Percentiles rank a stretch among this genome's conserved stretches.
phyloP scores from a whole-genome alignment of 202 grass and related monocot genomes.

The Zizania palustris region DNA sequence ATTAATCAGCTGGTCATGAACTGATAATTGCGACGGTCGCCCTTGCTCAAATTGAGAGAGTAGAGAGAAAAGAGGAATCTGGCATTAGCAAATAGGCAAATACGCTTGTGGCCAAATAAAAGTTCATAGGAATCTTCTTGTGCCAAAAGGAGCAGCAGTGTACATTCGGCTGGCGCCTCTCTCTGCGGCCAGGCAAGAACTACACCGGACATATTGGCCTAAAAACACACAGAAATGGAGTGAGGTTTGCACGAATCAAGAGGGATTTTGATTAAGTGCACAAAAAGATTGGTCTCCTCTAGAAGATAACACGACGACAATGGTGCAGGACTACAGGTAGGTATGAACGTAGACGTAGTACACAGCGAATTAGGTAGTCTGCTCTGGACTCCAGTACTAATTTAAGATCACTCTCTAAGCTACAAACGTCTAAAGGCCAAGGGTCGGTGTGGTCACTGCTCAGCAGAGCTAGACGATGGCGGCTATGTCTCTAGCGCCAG shows the following conservation, averaged over 20 bases:
- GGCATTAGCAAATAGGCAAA: not conserved
- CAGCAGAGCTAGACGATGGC: conserved; percentile 1
- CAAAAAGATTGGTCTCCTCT: conserved; percentile 42
- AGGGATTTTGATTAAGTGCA: conserved; percentile 34
- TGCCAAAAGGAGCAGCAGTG: conserved; percentile 29
- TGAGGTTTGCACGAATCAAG: conserved; percentile 18
- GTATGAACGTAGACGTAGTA: conserved; percentile 27
- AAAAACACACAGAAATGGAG: conserved; percentile 5
- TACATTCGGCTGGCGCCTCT: not conserved
- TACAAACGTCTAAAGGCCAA: conserved; percentile 35
- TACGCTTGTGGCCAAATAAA: not conserved
- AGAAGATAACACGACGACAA: conserved; percentile 12
- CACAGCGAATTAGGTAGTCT: conserved; percentile 40
- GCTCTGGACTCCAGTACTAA: conserved; percentile 23
- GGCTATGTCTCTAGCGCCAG: not conserved
- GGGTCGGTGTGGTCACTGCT: not conserved
- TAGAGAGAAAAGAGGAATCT: conserved; percentile 3
- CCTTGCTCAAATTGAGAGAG: conserved; percentile 6
- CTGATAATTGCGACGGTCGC: not conserved
- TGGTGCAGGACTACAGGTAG: not conserved
- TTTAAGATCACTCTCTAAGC: conserved; percentile 37
- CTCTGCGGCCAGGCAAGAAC: not conserved
- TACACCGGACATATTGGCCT: not conserved
- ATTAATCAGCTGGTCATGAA: not conserved
- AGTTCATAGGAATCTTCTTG: conserved; percentile 30